A percentile compares a stretch with the other conserved stretches of the same genome.
Evolutionary conservation across 805 yeast species (phyloP).

Genomic region (Grigorovia humatica): DNA sequence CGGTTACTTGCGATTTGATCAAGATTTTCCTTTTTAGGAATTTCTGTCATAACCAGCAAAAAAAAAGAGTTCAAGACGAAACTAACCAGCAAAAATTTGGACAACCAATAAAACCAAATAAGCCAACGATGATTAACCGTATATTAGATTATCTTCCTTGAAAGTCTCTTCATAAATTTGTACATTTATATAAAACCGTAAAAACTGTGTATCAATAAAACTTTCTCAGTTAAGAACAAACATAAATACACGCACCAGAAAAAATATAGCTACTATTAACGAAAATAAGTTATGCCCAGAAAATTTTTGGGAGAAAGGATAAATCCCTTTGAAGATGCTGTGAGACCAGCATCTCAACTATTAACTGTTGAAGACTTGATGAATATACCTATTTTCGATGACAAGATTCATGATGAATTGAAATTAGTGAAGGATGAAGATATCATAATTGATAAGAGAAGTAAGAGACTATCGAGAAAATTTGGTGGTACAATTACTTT

Average conservation of each 20-base stretch:
- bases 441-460: not conserved
- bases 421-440: slow-evolving; percentile 2
- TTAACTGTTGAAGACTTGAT: slow-evolving; percentile 22
- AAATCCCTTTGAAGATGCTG: slow-evolving; percentile 17
- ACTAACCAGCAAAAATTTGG: not conserved
- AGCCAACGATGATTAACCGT: not conserved
- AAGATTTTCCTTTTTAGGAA: not conserved
- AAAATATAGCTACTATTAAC: not conserved
- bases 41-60: not conserved
- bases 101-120: not conserved
- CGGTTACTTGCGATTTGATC: not conserved
- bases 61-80: not conserved
- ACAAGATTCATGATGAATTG: slow-evolving; percentile 3
- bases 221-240: not conserved
- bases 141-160: not conserved
- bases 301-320: slow-evolving; percentile 25
- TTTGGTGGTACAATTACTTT: slow-evolving; percentile 23
- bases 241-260: not conserved
- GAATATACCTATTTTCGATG: slow-evolving; percentile 14
- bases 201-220: not conserved
- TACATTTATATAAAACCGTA: not conserved
- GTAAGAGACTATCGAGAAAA: slow-evolving; percentile 12
- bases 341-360: slow-evolving; percentile 25
- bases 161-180: not conserved
- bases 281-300: slow-evolving; percentile 17